phyloP scores from a whole-genome alignment of 2,329 filamentous ascomycete species.

The Neopestalotiopsis sp. region DNA sequence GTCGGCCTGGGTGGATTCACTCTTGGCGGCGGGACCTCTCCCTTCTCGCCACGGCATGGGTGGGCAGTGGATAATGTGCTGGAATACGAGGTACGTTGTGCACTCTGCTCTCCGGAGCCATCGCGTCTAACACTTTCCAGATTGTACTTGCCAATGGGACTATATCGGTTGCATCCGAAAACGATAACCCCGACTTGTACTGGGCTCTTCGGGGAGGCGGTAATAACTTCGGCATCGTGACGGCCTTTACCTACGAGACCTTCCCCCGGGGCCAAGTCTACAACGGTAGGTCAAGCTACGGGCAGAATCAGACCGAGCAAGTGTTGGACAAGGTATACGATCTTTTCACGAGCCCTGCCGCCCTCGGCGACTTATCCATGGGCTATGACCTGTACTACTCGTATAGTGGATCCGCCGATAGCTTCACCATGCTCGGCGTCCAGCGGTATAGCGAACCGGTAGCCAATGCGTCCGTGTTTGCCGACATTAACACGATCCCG shows the following conservation, averaged over 20 bases:
- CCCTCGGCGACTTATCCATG: slow-evolving; percentile 8
- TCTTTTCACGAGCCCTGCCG: slow-evolving; percentile 13
- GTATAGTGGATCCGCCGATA: slow-evolving; percentile 8
- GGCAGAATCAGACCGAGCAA: slow-evolving; percentile 7
- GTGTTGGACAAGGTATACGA: slow-evolving; percentile 19
- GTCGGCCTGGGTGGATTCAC: slow-evolving; percentile 19
- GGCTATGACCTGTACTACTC: slow-evolving; percentile 17
- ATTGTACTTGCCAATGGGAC: slow-evolving; percentile 17
- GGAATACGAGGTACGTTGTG: background rate
- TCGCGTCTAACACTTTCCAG: background rate
- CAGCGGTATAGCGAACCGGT: slow-evolving; percentile 18
- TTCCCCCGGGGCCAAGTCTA: slow-evolving; percentile 14
- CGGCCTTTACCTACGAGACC: slow-evolving; percentile 12
- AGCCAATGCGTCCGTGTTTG: slow-evolving; percentile 11
- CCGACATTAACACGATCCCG: background rate
- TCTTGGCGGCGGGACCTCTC: slow-evolving; percentile 22
- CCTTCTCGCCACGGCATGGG: slow-evolving; percentile 16
- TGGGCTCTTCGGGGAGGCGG: slow-evolving; percentile 19
- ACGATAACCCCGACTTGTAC: slow-evolving; percentile 16
- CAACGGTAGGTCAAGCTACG: slow-evolving; percentile 10
- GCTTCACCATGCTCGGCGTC: slow-evolving; percentile 15
- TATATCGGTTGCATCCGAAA: slow-evolving; percentile 14
- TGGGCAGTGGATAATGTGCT: slow-evolving; percentile 14
- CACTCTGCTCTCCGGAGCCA: background rate
- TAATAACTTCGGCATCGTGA: slow-evolving; percentile 22